A percentile compares a stretch with the other conserved stretches of the same genome.
These are phyloP conservation scores for Brassica cretica DNA, from an alignment of 345 rosid genomes.

Conservation along the genomic window DNA sequence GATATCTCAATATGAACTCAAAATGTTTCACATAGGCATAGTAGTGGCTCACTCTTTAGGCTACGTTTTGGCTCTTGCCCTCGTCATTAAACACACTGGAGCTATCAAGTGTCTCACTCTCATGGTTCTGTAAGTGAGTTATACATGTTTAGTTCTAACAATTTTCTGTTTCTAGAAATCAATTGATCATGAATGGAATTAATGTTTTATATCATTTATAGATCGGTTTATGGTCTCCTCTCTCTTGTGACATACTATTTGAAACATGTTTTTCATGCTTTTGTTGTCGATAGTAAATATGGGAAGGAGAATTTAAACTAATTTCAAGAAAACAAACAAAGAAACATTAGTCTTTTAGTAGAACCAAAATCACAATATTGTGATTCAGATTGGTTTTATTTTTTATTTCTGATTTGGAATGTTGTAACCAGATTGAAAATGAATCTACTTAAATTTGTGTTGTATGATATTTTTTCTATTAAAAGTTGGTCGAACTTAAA, in stretches of 20 bases:
- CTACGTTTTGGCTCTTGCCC: slow-evolving; percentile 86
- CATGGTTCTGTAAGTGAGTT: slow-evolving; percentile 64
- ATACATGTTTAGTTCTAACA: background rate
- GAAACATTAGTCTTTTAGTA: background rate
- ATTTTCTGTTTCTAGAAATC: background rate
- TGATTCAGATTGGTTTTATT: background rate
- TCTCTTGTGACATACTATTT: background rate
- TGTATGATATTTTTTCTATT: background rate
- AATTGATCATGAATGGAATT: background rate
- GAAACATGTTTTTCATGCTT: background rate
- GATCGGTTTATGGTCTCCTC: background rate
- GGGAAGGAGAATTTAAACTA: background rate
- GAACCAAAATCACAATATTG: background rate
- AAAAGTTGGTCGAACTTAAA: background rate
- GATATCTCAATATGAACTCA: slow-evolving; percentile 57
- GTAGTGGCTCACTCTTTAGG: slow-evolving; percentile 90
- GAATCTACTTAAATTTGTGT: background rate
- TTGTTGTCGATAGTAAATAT: background rate
- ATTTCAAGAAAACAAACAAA: background rate
- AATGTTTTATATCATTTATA: background rate
- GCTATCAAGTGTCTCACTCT: slow-evolving; percentile 87
- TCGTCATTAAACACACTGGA: slow-evolving; percentile 69
- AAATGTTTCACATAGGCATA: slow-evolving; percentile 61
- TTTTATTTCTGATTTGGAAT: background rate
- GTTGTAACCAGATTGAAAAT: background rate